Evolutionary conservation across 2,329 filamentous ascomycete genomes (phyloP).

Genomic region (Pseudogymnoascus sp.): DNA sequence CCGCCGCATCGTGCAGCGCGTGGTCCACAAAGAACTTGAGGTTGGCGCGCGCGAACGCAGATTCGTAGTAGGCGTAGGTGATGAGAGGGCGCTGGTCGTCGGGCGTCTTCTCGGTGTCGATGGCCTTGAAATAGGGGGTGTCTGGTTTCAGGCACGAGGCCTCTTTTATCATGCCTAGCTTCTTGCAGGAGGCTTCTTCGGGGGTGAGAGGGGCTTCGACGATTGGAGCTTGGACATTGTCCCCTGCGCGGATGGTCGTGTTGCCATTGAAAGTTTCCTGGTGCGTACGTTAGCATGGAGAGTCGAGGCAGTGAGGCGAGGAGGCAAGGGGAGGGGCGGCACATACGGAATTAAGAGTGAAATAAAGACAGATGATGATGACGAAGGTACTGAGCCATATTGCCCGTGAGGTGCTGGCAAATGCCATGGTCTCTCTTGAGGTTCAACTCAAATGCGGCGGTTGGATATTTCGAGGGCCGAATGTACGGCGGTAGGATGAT

Average conservation of each 20-base stretch:
- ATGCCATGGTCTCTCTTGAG: not conserved
- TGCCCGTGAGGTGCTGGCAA: not conserved
- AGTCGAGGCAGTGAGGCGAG: not conserved
- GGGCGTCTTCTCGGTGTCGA: not conserved
- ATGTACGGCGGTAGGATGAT: not conserved
- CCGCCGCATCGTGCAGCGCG: conserved; percentile 5
- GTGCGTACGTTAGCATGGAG: not conserved
- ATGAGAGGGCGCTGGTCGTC: conserved; percentile 8
- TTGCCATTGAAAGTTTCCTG: not conserved
- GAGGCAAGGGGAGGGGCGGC: not conserved
- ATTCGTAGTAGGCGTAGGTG: conserved; percentile 14
- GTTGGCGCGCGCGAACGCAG: not conserved
- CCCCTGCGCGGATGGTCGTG: not conserved
- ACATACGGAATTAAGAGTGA: not conserved
- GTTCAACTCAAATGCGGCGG: not conserved
- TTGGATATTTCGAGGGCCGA: not conserved
- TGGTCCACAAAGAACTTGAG: conserved; percentile 9
- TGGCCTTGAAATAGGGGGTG: not conserved
- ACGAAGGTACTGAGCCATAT: not conserved
- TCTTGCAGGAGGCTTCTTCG: not conserved
- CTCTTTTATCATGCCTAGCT: not conserved
- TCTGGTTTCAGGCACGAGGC: not conserved
- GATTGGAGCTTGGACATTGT: not conserved
- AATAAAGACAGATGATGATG: conserved; percentile 1
- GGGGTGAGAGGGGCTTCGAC: not conserved